Evolutionary conservation across 2,329 filamentous ascomycete genomes (phyloP).

Genomic region (Apiospora kogelbergensis): DNA sequence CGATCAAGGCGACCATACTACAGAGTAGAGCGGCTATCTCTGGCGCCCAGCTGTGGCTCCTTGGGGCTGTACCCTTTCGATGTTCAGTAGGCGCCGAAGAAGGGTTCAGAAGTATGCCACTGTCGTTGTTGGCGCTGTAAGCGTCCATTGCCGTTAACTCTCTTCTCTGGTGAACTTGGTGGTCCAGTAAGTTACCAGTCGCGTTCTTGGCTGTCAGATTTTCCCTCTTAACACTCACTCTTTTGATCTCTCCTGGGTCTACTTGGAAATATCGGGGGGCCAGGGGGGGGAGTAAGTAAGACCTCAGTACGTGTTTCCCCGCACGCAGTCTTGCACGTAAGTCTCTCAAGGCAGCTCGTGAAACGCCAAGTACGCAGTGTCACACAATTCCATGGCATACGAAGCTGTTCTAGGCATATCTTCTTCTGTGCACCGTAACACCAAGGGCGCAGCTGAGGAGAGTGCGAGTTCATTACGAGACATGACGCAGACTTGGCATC

Average conservation of each 20-base stretch:
- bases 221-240: too few relatives aligned
- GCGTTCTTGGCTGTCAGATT: not conserved
- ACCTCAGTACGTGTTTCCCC: not conserved
- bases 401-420: not conserved
- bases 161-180: too few relatives aligned
- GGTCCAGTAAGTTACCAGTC: too few relatives aligned
- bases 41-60: conserved; percentile 16
- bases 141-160: too few relatives aligned
- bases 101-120: not conserved
- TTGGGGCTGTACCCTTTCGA: not conserved
- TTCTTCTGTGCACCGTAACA: not conserved
- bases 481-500: too few relatives aligned
- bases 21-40: conserved; percentile 17
- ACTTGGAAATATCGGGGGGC: not conserved
- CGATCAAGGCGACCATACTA: conserved; percentile 13
- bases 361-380: not conserved
- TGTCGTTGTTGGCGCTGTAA: too few relatives aligned
- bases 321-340: too few relatives aligned
- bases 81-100: not conserved
- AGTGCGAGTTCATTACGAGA: too few relatives aligned
- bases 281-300: not conserved
- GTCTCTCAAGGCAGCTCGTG: not conserved
- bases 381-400: not conserved
- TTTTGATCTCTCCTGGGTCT: too few relatives aligned
- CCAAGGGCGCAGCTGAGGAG: not conserved